Evolutionary conservation across 345 rosid species (phyloP), one percentile per base, ranked within the genome.

Genomic region (Trapa incisa): DNA sequence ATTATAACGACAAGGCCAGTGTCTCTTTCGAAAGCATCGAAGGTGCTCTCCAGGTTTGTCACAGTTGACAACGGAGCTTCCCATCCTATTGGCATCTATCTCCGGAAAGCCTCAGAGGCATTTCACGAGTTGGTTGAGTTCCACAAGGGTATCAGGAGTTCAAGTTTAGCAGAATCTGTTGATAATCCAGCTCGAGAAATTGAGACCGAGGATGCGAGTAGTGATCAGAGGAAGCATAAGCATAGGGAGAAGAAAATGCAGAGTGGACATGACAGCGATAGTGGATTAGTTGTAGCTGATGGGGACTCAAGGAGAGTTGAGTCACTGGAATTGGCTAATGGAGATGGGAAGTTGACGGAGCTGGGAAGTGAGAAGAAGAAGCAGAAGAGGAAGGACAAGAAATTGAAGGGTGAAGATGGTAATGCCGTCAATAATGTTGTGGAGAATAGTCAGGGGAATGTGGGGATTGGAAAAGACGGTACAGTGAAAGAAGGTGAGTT

Each of bases 81-180:
- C 62, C 67, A 50, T 43, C 53, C 75, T 41, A 62, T 67, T 15
- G 15, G 53, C 4, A 47, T 68, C 62, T 72, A 72, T 33, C 67
- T 72, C 35, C 67, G 47, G 14, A 60, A 47, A 53, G 45, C 70
- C 32, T 72, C 71, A 15, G 61, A 63, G 8, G 75, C 75, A 5
- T 72, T 72, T 54, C 67, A 67, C 37, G 75, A 72, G 71, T 45
- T 72, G 70, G 47, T 11, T 47, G 67, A 72, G 29, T 67, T 72
- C 62, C 75, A 72, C 66, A 72, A 72, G 70, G 67, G 42, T 32
- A 38, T 67, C n/a, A 72, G 66, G 60, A 58, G 43, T 53, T 58
- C 63, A 15, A 13, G 37, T 47, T 37, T 57, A 5, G n/a, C 38
- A 29, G 70, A 60, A 38, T 67, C 52, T 33, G 61, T n/a, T 0